A percentile compares a stretch with the other conserved stretches of the same genome.
These are phyloP conservation scores for Diddensiella transvaalensis DNA, from an alignment of 805 yeast species.

Conservation along the genomic window DNA sequence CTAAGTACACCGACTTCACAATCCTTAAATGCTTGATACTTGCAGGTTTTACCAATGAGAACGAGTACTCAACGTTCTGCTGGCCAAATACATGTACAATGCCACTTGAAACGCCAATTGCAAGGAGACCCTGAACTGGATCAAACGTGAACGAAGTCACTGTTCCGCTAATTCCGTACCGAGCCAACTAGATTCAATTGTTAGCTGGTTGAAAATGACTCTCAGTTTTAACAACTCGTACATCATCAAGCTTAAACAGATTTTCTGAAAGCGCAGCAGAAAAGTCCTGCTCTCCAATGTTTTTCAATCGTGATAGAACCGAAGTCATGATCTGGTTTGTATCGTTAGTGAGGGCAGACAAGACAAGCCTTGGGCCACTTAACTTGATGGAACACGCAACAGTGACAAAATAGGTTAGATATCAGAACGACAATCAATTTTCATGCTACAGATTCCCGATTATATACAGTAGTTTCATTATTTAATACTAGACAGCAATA, in stretches of 20 bases:
- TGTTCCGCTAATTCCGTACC: slow-evolving; percentile 62
- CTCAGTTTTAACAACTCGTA: slow-evolving; percentile 16
- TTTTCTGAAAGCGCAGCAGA: slow-evolving; percentile 31
- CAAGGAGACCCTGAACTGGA: slow-evolving; percentile 82
- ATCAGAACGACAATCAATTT: too few relatives aligned
- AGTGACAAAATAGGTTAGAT: too few relatives aligned
- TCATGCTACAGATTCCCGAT: too few relatives aligned
- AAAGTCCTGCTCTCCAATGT: slow-evolving; percentile 29
- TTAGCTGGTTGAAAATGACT: too few relatives aligned
- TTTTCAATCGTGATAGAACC: slow-evolving; percentile 21
- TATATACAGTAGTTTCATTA: too few relatives aligned
- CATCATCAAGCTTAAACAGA: slow-evolving; percentile 31
- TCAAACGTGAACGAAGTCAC: slow-evolving; percentile 72
- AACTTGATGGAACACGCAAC: too few relatives aligned
- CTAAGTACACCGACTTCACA: slow-evolving; percentile 76
- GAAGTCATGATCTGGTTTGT: too few relatives aligned
- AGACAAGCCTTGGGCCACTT: too few relatives aligned
- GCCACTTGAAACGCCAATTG: slow-evolving; percentile 69
- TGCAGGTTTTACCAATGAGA: slow-evolving; percentile 47
- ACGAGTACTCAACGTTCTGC: slow-evolving; percentile 66
- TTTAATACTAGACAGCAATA: too few relatives aligned
- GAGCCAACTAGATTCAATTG: slow-evolving; percentile 25
- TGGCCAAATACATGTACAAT: slow-evolving; percentile 80
- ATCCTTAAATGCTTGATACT: slow-evolving; percentile 49
- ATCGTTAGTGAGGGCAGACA: too few relatives aligned